Evolutionary conservation across 2,329 filamentous ascomycete species (phyloP).

Genomic region (Tolypocladium ophioglossoides): DNA sequence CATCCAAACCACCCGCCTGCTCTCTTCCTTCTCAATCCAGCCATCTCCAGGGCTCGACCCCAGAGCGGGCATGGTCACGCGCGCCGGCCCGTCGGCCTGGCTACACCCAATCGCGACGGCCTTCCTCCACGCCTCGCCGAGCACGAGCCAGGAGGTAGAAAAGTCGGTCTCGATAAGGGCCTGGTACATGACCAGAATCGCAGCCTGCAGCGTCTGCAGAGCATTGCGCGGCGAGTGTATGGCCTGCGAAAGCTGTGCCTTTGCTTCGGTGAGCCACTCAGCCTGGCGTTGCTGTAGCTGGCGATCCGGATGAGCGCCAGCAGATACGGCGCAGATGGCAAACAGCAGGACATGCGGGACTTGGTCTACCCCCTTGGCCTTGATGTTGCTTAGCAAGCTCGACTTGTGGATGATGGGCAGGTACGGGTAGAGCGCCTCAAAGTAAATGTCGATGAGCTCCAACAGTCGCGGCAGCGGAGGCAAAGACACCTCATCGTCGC

Average conservation of each 20-base stretch:
- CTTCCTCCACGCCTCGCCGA: constrained; percentile 14
- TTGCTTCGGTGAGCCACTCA: constrained; percentile 10
- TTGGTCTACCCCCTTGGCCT: not conserved
- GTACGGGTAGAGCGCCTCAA: constrained; percentile 10
- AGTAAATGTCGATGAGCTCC: constrained; percentile 11
- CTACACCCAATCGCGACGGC: constrained; percentile 10
- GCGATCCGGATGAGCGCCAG: constrained; percentile 9
- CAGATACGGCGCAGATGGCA: constrained; percentile 10
- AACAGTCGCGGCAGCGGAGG: constrained; percentile 5
- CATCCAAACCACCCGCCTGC: constrained; percentile 10
- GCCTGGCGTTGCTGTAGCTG: constrained; percentile 8
- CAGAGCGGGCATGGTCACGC: constrained; percentile 4
- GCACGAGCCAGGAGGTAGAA: constrained; percentile 8
- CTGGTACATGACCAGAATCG: constrained; percentile 11
- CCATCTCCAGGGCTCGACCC: not conserved
- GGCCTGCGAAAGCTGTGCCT: constrained; percentile 5
- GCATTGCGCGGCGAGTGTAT: constrained; percentile 6
- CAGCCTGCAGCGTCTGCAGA: constrained; percentile 10
- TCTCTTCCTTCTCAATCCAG: constrained; percentile 12
- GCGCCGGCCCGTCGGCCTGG: constrained; percentile 3
- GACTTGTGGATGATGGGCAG: constrained; percentile 11
- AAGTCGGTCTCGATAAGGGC: constrained; percentile 9
- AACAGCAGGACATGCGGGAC: constrained; percentile 5
- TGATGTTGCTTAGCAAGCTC: not conserved
- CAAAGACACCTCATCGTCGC: not conserved